phyloP scores from a whole-genome alignment of 2,329 filamentous ascomycete genomes.

The Sporothrix pseudoabietina region DNA sequence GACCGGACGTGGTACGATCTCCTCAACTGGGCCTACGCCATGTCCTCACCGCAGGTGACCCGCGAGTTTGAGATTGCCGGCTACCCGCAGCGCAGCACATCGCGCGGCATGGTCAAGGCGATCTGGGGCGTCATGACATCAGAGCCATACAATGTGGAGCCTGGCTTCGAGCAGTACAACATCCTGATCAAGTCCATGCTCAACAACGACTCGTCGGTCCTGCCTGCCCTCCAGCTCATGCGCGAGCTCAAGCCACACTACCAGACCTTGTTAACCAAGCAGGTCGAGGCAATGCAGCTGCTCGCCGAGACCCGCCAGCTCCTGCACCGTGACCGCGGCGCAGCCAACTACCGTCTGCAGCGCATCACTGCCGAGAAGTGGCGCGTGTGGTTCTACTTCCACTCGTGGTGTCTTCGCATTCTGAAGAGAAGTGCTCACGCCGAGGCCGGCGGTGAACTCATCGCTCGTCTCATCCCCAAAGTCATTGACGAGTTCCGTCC shows the following conservation, averaged over 20 bases:
- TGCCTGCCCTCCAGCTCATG: conserved; percentile 39
- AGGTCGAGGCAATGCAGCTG: conserved; percentile 36
- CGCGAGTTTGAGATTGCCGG: conserved; percentile 45
- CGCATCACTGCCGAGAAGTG: conserved; percentile 39
- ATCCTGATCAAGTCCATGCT: conserved; percentile 47
- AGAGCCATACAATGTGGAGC: conserved; percentile 58
- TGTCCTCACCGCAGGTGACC: conserved; percentile 46
- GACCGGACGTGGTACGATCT: conserved; percentile 65
- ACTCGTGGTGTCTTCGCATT: conserved; percentile 38
- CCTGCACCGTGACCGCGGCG: background rate
- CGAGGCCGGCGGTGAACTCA: conserved; percentile 26
- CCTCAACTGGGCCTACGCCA: conserved; percentile 66
- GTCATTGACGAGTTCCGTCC: conserved; percentile 52
- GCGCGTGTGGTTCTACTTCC: conserved; percentile 42
- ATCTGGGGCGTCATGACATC: conserved; percentile 64
- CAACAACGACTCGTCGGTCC: conserved; percentile 17
- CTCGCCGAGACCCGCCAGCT: conserved; percentile 23
- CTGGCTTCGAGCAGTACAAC: conserved; percentile 60
- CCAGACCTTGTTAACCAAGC: conserved; percentile 33
- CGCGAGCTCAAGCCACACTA: conserved; percentile 39
- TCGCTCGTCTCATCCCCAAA: conserved; percentile 43
- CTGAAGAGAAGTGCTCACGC: conserved; percentile 34
- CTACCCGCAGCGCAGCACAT: conserved; percentile 43
- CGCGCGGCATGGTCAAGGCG: conserved; percentile 48
- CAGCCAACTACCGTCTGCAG: conserved; percentile 35